phyloP scores from a whole-genome alignment of 73 alveolate genomes.

The Loxodes magnus region DNA sequence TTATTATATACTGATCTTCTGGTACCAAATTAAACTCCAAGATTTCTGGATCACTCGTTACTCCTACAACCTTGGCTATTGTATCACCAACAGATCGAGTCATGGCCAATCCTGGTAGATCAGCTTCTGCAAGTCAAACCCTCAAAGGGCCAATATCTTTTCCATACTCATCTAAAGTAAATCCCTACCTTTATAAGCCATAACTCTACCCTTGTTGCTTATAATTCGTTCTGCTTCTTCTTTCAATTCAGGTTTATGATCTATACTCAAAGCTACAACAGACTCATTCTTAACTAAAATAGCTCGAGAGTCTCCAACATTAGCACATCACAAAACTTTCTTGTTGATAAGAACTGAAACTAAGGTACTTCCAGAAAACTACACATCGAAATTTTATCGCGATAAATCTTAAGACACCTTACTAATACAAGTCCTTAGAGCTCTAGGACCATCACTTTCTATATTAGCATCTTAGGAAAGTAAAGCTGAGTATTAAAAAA shows the following conservation, averaged over 20 bases:
- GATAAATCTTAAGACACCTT: background rate
- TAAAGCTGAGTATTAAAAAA: too few species aligned
- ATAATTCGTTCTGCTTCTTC: conserved; percentile 57
- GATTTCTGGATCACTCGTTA: background rate
- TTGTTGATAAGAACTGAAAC: conserved; percentile 30
- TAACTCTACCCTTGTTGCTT: conserved; percentile 62
- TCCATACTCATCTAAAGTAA: background rate
- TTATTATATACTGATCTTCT: background rate
- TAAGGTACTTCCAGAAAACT: background rate
- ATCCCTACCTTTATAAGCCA: conserved; percentile 23
- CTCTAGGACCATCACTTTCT: background rate
- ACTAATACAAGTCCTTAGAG: background rate
- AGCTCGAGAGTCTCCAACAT: conserved; percentile 74
- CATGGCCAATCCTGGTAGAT: conserved; percentile 8
- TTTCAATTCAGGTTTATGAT: conserved; percentile 61
- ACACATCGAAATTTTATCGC: background rate
- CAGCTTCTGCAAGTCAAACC: background rate
- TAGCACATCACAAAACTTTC: conserved; percentile 43
- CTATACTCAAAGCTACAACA: conserved; percentile 44
- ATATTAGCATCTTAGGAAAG: background rate
- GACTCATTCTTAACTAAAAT: conserved; percentile 20
- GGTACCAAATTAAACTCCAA: background rate
- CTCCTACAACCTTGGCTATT: background rate
- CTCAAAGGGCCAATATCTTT: background rate
- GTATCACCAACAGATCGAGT: background rate